phyloP scores from a whole-genome alignment of 1,139 yeast species.

The Taphrina betulina region DNA sequence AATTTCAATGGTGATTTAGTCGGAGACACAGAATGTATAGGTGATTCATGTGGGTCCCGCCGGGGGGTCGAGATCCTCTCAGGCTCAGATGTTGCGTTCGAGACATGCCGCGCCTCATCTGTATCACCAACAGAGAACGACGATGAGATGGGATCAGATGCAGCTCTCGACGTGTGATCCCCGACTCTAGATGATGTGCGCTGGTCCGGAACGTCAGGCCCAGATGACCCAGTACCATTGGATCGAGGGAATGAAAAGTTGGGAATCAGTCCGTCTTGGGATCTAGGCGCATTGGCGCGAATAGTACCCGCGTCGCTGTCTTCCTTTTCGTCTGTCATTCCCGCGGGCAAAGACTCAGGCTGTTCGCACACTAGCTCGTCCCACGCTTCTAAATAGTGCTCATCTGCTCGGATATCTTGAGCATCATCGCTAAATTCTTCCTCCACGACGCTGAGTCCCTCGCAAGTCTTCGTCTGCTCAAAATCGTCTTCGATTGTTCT shows the following conservation, averaged over 20 bases:
- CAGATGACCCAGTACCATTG: background rate
- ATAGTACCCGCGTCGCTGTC: slow-evolving; percentile 10
- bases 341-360: background rate
- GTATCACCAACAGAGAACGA: too few species aligned
- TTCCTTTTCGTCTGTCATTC: background rate
- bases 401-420: background rate
- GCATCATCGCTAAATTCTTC: slow-evolving; percentile 10
- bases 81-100: too few species aligned
- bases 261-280: slow-evolving; percentile 22
- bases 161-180: background rate
- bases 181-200: background rate
- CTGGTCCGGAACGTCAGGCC: background rate
- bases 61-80: too few species aligned
- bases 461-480: too few species aligned
- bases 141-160: too few species aligned
- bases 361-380: background rate
- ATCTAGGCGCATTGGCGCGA: slow-evolving; percentile 14
- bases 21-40: slow-evolving; percentile 5
- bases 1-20: slow-evolving; percentile 34
- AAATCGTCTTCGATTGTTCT: background rate
- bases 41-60: slow-evolving; percentile 6
- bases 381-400: background rate
- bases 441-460: slow-evolving; percentile 22
- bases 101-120: too few species aligned
- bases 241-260: slow-evolving; percentile 27